These are phyloP conservation scores for Pichia sp. DNA, from an alignment of 1,139 yeast species.

Conservation along the genomic window DNA sequence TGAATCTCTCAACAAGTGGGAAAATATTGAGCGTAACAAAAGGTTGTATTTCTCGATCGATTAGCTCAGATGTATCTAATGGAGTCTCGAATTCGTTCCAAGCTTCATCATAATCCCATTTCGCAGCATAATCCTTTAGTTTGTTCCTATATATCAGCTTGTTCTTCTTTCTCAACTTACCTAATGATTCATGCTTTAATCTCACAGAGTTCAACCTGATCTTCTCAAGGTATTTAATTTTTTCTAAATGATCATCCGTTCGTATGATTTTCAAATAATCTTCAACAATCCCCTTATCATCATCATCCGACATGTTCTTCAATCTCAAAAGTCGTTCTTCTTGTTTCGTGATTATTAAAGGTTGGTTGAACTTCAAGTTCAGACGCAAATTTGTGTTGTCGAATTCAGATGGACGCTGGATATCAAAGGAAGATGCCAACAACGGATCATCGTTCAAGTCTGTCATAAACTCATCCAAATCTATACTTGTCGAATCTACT, in stretches of 20 bases:
- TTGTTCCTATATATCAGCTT: constrained; percentile 22
- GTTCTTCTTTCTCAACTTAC: constrained; percentile 26
- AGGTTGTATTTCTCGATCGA: constrained; percentile 47
- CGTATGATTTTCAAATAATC: constrained; percentile 23
- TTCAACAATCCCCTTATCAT: constrained; percentile 14
- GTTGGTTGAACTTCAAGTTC: not conserved
- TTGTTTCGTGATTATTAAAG: constrained; percentile 1
- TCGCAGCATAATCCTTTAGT: constrained; percentile 35
- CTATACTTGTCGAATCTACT: constrained; percentile 22
- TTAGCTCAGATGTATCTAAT: constrained; percentile 32
- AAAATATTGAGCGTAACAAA: constrained; percentile 66
- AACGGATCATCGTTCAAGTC: constrained; percentile 23
- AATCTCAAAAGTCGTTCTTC: constrained; percentile 11
- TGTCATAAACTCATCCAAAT: constrained; percentile 26
- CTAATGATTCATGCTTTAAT: constrained; percentile 28
- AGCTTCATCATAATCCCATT: constrained; percentile 52
- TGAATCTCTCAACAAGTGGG: constrained; percentile 88
- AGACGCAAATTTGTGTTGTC: not conserved
- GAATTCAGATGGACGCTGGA: constrained; percentile 1
- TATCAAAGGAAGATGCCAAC: constrained; percentile 1
- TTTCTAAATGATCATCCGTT: constrained; percentile 23
- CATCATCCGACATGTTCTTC: constrained; percentile 6
- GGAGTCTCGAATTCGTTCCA: constrained; percentile 53
- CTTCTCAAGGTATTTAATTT: constrained; percentile 28
- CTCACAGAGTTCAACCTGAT: constrained; percentile 28